Base-by-base conservation (phyloP, 176 grass and related monocot genomes). In the Carex myosuroides region DNA sequence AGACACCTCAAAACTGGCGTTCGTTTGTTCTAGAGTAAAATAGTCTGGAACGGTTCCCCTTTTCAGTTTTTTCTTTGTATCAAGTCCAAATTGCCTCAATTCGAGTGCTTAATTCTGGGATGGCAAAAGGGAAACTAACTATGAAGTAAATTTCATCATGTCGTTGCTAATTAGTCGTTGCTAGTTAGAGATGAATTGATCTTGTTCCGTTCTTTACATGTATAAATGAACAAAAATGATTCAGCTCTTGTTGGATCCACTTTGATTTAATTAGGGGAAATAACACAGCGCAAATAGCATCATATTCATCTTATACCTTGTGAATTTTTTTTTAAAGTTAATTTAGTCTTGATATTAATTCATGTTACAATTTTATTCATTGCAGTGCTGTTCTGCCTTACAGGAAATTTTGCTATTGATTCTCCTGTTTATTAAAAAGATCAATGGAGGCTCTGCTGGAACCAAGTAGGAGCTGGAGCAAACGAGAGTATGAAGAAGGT, bases 401-500 rank as follows among this genome's bases (percentile, higher is more conserved):
- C 59, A 60, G 59, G 59, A 60, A 60, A 61, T 61, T 61, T 50
- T 2, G 59, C 59, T 8, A 1, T 61, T 8, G 26, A 67, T 67
- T 24, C 5, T 75, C 13, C 12, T 54, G 22, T 54, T 29, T 54
- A 54, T 75, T 54, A 10, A 16, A 54, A 64, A 50, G 9, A 37
- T 75, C 57, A 65, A 9, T 33, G 6, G 87, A 89, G 87, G 83
- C 84, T 60, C 80, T 50, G 57, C 72, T 67, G 85, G 74, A 84
- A 70, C 75, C 79, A 30, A 88, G 77, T 82, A 65, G 85, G 53
- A 84, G 44, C 70, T 69, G 13, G 10, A 91, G 60, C 55, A 91
- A 87, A 76, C 85, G 88, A 87, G 84, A 85, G 30, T 67, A 85
- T 76, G 90, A 88, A 4, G 85, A 87, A 13, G 74, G 13, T n/a